Percentiles rank a stretch among this genome's conserved stretches.
Evolutionary conservation across 2,329 filamentous ascomycete genomes (phyloP).

Genomic region (Lecanicillium sp.): DNA sequence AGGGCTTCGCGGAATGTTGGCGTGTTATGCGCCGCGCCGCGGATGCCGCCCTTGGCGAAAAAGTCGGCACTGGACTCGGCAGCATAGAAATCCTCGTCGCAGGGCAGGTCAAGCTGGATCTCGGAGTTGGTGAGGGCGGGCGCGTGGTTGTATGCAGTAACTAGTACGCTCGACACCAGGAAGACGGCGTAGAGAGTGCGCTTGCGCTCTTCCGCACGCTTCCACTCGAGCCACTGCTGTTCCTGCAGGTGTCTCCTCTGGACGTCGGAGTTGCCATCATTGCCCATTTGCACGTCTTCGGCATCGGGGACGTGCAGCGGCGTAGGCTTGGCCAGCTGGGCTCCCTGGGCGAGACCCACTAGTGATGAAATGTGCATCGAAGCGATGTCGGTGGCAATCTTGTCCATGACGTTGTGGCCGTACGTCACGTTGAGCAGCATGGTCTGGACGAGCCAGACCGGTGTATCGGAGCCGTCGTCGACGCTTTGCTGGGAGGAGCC

Average conservation of each 20-base stretch:
- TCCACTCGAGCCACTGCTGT: constrained; percentile 85
- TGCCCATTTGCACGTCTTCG: constrained; percentile 53
- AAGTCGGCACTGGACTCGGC: constrained; percentile 81
- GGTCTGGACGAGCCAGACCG: constrained; percentile 91
- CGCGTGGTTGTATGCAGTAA: constrained; percentile 88
- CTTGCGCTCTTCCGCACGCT: constrained; percentile 81
- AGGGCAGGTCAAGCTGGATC: constrained; percentile 81
- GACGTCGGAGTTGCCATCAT: constrained; percentile 43
- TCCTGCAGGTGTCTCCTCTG: constrained; percentile 48
- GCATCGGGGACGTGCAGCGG: constrained; percentile 40
- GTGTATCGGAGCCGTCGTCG: constrained; percentile 68
- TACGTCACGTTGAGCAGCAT: constrained; percentile 97
- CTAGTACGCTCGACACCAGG: constrained; percentile 81
- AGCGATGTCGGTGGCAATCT: constrained; percentile 83
- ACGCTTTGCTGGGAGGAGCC: constrained; percentile 42
- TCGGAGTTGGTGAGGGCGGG: constrained; percentile 92
- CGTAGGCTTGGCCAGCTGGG: constrained; percentile 57
- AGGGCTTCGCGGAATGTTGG: constrained; percentile 78
- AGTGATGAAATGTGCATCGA: constrained; percentile 87
- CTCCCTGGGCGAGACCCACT: constrained; percentile 83
- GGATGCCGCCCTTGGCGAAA: constrained; percentile 66
- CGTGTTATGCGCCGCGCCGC: constrained; percentile 61
- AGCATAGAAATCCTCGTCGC: constrained; percentile 85
- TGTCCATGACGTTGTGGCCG: constrained; percentile 89
- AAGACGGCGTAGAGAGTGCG: constrained; percentile 89